Evolutionary conservation across 2,329 filamentous ascomycete genomes (phyloP), one percentile per base, ranked within the genome.

Genomic region (Pyricularia pennisetigena): DNA sequence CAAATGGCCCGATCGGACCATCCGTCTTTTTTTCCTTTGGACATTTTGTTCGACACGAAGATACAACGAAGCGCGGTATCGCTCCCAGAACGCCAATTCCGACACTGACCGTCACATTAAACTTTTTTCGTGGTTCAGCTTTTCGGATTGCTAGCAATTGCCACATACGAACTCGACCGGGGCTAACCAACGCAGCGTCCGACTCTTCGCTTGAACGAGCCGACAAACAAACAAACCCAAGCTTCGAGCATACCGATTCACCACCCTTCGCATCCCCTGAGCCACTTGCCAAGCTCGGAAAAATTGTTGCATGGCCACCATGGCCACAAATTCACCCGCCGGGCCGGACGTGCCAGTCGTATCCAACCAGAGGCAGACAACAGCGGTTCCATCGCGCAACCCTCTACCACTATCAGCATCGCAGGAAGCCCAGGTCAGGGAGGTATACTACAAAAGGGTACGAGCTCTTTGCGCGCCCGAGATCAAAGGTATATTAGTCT

Each of bases 371-470:
- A 71, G n/a, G 70, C 74, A 4, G 71, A 72, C 64, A 72, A 72
- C 79, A 49, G 73, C 78, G 26, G 80, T 88, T 74, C 88, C 88
- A 26, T 88, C 87, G 62, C 86, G 87, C 72, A 95, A 94, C 75
- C 94, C 94, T 20, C 82, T 97, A 62, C 94, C 94, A 30, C 84
- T 97, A 69, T 94, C 92, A 29, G 87, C 92, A 12, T 85, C 88
- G 26, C 92, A 96, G 78, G 92, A 96, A 82, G 83, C 87, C 4
- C 91, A 95, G 79, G 91, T 96, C 68, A 86, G 90, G 73, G 90
- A 93, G 72, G 80, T 95, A 10, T 96, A 91, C 78, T 88, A 94
- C 80, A 89, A 91, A 72, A 86, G 91, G 69, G 93, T 97, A 70
- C 85, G 93, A 72, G 83, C 82, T 41, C 83, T 89, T 74, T 97